Evolutionary conservation across 257 asterid genomes (phyloP).

Genomic region (Solanum dulcamara): DNA sequence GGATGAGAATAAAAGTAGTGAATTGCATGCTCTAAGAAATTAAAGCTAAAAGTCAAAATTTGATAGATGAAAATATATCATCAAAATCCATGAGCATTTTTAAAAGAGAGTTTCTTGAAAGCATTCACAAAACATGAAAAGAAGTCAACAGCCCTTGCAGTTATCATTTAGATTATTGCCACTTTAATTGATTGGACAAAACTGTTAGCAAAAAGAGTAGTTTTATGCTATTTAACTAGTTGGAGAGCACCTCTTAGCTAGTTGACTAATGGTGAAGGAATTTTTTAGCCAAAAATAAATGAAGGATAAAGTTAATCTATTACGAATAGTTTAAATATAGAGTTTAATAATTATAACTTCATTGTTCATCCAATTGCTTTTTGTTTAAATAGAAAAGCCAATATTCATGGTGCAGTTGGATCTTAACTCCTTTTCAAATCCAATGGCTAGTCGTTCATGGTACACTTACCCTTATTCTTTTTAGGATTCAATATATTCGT

Average conservation of each 20-base stretch:
- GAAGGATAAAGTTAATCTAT: not conserved
- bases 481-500: not conserved
- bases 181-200: not conserved
- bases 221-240: not conserved
- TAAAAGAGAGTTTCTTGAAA: too few relatives aligned
- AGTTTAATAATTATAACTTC: not conserved
- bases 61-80: not conserved
- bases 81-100: too few relatives aligned
- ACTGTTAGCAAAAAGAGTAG: not conserved
- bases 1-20: not conserved
- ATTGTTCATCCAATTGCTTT: not conserved
- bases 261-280: not conserved
- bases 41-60: not conserved
- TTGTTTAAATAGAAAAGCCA: conserved; percentile 10
- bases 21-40: not conserved
- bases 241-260: not conserved
- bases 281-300: not conserved
- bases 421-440: not conserved
- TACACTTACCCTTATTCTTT: not conserved
- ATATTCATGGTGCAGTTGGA: conserved; percentile 6
- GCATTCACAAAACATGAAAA: too few relatives aligned
- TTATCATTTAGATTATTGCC: too few relatives aligned
- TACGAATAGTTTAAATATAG: not conserved
- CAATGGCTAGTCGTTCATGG: not conserved
- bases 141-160: too few relatives aligned